These are phyloP conservation scores for Kokia cookei DNA, from an alignment of 441 rosid genomes.

Conservation along the genomic window DNA sequence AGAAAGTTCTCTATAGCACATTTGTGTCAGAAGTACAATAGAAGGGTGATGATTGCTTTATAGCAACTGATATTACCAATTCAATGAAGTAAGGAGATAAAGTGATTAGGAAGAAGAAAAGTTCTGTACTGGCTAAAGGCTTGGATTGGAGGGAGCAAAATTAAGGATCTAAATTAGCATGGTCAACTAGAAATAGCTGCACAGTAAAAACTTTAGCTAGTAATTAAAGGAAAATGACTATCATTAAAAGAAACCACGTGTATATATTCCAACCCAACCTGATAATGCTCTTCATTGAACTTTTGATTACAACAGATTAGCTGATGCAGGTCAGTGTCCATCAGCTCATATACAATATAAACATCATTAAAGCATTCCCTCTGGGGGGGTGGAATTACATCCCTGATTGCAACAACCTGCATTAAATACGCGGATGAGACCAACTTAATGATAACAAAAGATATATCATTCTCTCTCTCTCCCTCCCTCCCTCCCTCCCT, in stretches of 20 bases:
- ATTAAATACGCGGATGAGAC: constrained; percentile 8
- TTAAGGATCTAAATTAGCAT: background rate
- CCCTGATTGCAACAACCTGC: constrained; percentile 87
- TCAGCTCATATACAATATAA: constrained; percentile 81
- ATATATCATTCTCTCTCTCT: background rate
- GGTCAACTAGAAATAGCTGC: background rate
- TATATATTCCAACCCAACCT: constrained; percentile 44
- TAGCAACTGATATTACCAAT: background rate
- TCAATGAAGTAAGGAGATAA: background rate
- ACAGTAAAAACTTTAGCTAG: background rate
- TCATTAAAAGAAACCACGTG: background rate
- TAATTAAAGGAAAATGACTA: background rate
- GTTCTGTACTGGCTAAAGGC: background rate
- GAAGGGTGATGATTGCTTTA: background rate
- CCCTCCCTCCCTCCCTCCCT: no score
- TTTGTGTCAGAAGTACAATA: background rate
- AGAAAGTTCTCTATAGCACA: background rate
- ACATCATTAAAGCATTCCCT: constrained; percentile 69
- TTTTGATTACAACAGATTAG: constrained; percentile 53
- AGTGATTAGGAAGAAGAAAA: background rate
- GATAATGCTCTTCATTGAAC: constrained; percentile 58
- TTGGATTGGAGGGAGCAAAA: background rate
- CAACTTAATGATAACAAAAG: background rate
- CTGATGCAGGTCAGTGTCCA: constrained; percentile 65
- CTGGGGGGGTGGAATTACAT: constrained; percentile 73